Evolutionary conservation across 202 grass and related monocot species (phyloP).

Genomic region (Elaeis oleifera): DNA sequence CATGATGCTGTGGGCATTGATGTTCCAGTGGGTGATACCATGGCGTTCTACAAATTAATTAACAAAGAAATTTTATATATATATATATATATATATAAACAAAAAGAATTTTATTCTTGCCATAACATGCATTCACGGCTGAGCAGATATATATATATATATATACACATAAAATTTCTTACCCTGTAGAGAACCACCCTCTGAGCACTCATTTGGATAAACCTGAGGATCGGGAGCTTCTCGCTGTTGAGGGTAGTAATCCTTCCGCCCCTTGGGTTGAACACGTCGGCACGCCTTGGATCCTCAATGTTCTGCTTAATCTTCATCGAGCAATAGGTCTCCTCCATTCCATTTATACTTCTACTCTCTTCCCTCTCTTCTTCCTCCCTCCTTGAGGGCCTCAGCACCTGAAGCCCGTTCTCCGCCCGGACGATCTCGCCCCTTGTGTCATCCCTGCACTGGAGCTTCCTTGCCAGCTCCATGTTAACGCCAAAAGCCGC

Average conservation of each 20-base stretch:
- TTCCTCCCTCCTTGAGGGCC: neutral
- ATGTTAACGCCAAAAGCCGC: slow-evolving; percentile 11
- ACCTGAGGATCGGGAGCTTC: slow-evolving; percentile 28
- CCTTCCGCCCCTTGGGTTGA: slow-evolving; percentile 14
- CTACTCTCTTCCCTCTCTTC: neutral
- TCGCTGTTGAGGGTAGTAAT: slow-evolving; percentile 23
- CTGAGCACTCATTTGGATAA: slow-evolving; percentile 28
- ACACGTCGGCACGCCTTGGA: slow-evolving; percentile 15
- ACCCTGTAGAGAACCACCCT: slow-evolving; percentile 29
- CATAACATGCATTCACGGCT: no score
- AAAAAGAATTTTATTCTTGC: neutral
- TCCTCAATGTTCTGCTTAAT: slow-evolving; percentile 21
- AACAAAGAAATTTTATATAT: no score
- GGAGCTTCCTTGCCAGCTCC: slow-evolving; percentile 8
- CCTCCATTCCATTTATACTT: slow-evolving; percentile 22
- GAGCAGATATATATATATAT: neutral
- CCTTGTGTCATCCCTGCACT: slow-evolving; percentile 26
- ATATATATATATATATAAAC: no score
- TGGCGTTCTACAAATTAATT: slow-evolving; percentile 5
- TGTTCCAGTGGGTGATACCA: slow-evolving; percentile 30
- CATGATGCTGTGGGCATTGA: slow-evolving; percentile 26
- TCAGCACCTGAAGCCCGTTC: slow-evolving; percentile 11
- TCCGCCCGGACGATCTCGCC: slow-evolving; percentile 22
- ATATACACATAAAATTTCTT: neutral
- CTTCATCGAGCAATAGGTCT: neutral